A percentile compares a stretch with the other conserved stretches of the same genome.
These are phyloP conservation scores for Cladophialophora exuberans DNA, from an alignment of 2,329 filamentous ascomycete genomes.

Conservation along the genomic window DNA sequence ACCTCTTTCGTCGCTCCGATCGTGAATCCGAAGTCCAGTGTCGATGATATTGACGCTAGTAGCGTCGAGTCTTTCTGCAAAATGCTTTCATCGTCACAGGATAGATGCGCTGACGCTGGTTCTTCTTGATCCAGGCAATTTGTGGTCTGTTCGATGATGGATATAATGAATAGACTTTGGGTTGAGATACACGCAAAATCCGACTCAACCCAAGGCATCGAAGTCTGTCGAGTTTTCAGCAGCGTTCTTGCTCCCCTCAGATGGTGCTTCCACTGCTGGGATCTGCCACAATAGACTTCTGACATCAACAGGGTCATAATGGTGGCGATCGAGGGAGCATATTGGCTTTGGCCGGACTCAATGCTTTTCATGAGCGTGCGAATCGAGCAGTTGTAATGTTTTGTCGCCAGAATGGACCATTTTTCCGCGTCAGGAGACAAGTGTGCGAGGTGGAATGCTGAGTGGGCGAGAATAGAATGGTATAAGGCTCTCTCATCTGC, in stretches of 20 bases:
- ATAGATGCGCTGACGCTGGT: neutral
- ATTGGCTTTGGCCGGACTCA: neutral
- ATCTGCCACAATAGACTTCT: slow-evolving; percentile 27
- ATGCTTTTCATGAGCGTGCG: slow-evolving; percentile 1
- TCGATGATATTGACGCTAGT: slow-evolving; percentile 5
- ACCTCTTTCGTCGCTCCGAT: slow-evolving; percentile 26
- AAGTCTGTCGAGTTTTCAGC: slow-evolving; percentile 9
- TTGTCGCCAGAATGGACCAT: neutral
- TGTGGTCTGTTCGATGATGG: slow-evolving; percentile 23
- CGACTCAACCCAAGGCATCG: slow-evolving; percentile 26
- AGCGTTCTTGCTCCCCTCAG: slow-evolving; percentile 28
- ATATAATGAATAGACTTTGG: slow-evolving; percentile 30
- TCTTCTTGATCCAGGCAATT: neutral
- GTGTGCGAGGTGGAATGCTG: slow-evolving; percentile 19
- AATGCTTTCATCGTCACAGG: neutral
- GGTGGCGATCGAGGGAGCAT: slow-evolving; percentile 1
- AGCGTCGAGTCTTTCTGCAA: neutral
- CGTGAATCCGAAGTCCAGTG: slow-evolving; percentile 26
- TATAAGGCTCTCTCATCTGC: slow-evolving; percentile 11
- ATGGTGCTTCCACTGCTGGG: slow-evolving; percentile 29
- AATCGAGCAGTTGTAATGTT: slow-evolving; percentile 13
- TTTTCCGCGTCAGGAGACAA: neutral
- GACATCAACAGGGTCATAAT: slow-evolving; percentile 19
- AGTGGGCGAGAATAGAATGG: slow-evolving; percentile 13
- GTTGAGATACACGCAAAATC: slow-evolving; percentile 28